Percentiles rank a stretch among this genome's conserved stretches.
These are phyloP conservation scores for Phoenix dactylifera DNA, from an alignment of 176 grass and related monocot genomes.

Conservation along the genomic window DNA sequence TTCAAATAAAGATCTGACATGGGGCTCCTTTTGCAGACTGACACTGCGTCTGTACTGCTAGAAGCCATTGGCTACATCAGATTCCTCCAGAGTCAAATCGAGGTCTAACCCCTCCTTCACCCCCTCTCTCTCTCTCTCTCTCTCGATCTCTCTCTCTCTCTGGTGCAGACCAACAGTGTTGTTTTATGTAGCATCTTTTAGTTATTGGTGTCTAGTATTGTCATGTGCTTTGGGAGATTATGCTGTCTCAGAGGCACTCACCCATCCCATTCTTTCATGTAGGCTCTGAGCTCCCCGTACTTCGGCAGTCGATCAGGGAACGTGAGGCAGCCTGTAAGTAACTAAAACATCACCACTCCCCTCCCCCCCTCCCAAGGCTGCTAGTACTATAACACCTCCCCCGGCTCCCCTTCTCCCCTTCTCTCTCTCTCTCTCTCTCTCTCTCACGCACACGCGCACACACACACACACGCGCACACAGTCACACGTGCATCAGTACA, in stretches of 20 bases:
- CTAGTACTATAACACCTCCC: no score
- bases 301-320: conserved; percentile 1
- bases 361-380: background rate
- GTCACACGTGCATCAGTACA: no score
- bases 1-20: conserved; percentile 50
- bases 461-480: no score
- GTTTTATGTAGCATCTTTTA: conserved; percentile 6
- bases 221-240: background rate
- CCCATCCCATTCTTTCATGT: background rate
- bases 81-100: conserved; percentile 8
- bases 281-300: conserved; percentile 9
- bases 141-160: background rate
- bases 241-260: background rate
- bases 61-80: conserved; percentile 10
- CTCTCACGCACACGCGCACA: no score
- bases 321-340: background rate
- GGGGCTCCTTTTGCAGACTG: background rate
- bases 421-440: no score
- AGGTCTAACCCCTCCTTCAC: background rate
- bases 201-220: background rate
- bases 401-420: no score
- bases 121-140: background rate
- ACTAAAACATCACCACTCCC: background rate
- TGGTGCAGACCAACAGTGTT: background rate
- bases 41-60: conserved; percentile 5